A percentile compares a stretch with the other conserved stretches of the same genome.
These are phyloP conservation scores for Pseudozyma hubeiensis DNA, from an alignment of 1,284 basidiomycete genomes.

Conservation along the genomic window DNA sequence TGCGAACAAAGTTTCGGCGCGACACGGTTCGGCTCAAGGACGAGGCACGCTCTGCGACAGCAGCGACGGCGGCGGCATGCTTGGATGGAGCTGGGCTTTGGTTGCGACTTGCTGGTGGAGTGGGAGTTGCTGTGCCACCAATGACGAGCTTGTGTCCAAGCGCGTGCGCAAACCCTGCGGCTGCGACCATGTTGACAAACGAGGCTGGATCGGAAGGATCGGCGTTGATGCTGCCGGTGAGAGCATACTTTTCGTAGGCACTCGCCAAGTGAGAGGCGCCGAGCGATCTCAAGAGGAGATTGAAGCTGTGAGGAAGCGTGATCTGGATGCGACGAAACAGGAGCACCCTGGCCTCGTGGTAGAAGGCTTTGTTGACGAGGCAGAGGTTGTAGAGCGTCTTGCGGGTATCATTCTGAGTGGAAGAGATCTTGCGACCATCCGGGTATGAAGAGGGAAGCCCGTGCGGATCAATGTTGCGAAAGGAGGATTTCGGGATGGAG, in stretches of 20 bases:
- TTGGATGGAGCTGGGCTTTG: constrained; percentile 37
- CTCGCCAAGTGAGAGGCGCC: constrained; percentile 58
- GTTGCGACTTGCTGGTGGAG: constrained; percentile 33
- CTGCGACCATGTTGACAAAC: constrained; percentile 62
- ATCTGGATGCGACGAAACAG: constrained; percentile 65
- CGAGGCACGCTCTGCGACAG: constrained; percentile 8
- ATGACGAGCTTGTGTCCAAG: constrained; percentile 56
- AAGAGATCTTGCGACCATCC: constrained; percentile 58
- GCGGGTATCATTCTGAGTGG: constrained; percentile 57
- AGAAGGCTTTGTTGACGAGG: constrained; percentile 63
- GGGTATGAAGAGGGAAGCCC: constrained; percentile 61
- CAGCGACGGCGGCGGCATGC: neutral
- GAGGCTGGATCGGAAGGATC: constrained; percentile 55
- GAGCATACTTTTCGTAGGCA: constrained; percentile 58
- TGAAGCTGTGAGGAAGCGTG: constrained; percentile 64
- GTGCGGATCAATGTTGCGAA: constrained; percentile 64
- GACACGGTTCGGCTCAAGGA: constrained; percentile 21
- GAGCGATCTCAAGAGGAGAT: constrained; percentile 57
- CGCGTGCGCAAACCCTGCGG: constrained; percentile 62
- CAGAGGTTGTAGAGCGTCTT: constrained; percentile 62
- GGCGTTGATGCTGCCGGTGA: constrained; percentile 48
- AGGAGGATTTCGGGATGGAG: constrained; percentile 59
- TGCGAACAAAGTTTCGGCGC: constrained; percentile 31
- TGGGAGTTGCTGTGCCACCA: constrained; percentile 23
- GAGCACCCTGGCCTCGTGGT: constrained; percentile 61